These are phyloP conservation scores for Vitis labrusca DNA, from an alignment of 164 flowering plant species.

Conservation along the genomic window DNA sequence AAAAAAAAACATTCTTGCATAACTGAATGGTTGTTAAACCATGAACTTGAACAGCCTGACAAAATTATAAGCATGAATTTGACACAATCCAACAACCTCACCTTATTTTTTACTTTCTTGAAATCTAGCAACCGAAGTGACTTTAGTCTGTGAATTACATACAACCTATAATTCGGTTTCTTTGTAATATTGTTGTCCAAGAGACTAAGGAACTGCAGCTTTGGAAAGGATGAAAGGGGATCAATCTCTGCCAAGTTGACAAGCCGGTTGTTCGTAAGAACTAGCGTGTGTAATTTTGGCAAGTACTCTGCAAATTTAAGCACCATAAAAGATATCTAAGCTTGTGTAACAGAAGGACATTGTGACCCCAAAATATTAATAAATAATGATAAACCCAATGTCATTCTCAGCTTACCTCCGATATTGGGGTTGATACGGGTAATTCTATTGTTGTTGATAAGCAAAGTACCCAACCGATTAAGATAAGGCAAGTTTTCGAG, in stretches of 20 bases:
- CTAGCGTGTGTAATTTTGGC: slow-evolving; percentile 83
- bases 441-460: slow-evolving; percentile 84
- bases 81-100: slow-evolving; percentile 15
- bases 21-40: background rate
- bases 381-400: background rate
- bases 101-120: slow-evolving; percentile 88
- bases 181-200: slow-evolving; percentile 87
- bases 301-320: slow-evolving; percentile 65
- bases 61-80: background rate
- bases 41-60: background rate
- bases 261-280: slow-evolving; percentile 93
- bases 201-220: slow-evolving; percentile 77
- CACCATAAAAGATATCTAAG: background rate
- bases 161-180: slow-evolving; percentile 84
- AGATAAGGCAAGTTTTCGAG: slow-evolving; percentile 89
- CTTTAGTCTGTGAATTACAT: slow-evolving; percentile 87
- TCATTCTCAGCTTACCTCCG: slow-evolving; percentile 54
- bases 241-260: slow-evolving; percentile 94
- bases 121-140: slow-evolving; percentile 82
- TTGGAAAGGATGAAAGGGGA: slow-evolving; percentile 85
- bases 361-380: slow-evolving; percentile 5
- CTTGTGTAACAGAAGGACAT: background rate
- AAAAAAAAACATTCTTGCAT: too few species aligned
- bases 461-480: slow-evolving; percentile 73
- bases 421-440: slow-evolving; percentile 84